Conservation (phyloP, 768 basidiomycete genomes). For the Strobilomyces dryophilus region DNA sequence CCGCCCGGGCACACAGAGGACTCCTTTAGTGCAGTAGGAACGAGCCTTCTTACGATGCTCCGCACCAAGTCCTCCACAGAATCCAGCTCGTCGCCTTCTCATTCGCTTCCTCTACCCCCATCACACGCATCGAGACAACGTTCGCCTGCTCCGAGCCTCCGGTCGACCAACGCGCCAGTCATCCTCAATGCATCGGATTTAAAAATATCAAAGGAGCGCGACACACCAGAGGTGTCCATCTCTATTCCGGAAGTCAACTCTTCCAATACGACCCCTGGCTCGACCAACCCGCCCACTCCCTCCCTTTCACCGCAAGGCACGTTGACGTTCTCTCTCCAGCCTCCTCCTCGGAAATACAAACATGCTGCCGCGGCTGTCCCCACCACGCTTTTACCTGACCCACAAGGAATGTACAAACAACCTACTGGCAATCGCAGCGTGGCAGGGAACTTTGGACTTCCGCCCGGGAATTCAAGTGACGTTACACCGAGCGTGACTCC, state of each 20-base stretch:
- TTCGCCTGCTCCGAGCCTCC: slow-evolving; percentile 27
- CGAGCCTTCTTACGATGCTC: slow-evolving; percentile 50
- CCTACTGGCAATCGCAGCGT: slow-evolving; percentile 25
- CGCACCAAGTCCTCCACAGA: slow-evolving; percentile 37
- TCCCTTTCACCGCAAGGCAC: slow-evolving; percentile 31
- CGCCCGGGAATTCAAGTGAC: slow-evolving; percentile 8
- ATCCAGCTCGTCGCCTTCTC: slow-evolving; percentile 20
- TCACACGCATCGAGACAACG: slow-evolving; percentile 9
- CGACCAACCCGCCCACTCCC: slow-evolving; percentile 13
- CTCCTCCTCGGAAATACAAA: slow-evolving; percentile 31
- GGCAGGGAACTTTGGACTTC: slow-evolving; percentile 29
- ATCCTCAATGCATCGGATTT: slow-evolving; percentile 28
- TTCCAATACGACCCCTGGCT: slow-evolving; percentile 30
- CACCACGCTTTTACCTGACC: background rate
- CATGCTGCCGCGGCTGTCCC: slow-evolving; percentile 3
- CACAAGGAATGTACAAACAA: slow-evolving; percentile 24
- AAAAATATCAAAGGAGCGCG: slow-evolving; percentile 38
- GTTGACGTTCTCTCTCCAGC: slow-evolving; percentile 30
- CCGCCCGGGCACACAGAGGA: slow-evolving; percentile 43
- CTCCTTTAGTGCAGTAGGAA: slow-evolving; percentile 55
- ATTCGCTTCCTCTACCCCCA: slow-evolving; percentile 32
- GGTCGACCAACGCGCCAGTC: slow-evolving; percentile 19
- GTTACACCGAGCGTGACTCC: slow-evolving; percentile 9
- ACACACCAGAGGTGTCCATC: slow-evolving; percentile 20
- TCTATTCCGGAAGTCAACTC: slow-evolving; percentile 7